Evolutionary conservation across 73 alveolate genomes (phyloP).

Genomic region (Symbiodinium natans): DNA sequence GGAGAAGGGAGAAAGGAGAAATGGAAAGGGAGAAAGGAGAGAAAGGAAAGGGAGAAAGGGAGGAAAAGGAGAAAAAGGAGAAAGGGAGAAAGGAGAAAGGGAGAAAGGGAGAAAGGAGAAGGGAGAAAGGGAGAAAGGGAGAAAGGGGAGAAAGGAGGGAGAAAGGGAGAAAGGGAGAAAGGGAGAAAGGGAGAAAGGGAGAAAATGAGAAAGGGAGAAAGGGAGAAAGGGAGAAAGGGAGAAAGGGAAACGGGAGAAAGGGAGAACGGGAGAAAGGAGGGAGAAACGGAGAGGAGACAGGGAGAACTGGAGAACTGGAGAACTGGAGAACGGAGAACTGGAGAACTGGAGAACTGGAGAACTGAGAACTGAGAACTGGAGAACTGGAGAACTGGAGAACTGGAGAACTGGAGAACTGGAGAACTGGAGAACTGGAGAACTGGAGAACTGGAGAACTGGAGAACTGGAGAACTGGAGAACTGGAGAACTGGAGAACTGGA

Average conservation of each 20-base stretch:
- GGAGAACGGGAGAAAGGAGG: no score
- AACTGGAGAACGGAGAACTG: no score
- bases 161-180: background rate
- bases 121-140: background rate
- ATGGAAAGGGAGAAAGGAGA: background rate
- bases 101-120: background rate
- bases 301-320: no score
- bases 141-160: background rate
- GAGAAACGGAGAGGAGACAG: background rate
- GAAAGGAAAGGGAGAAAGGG: background rate
- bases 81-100: background rate
- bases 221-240: background rate
- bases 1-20: background rate
- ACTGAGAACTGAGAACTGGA: no score
- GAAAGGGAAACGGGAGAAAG: background rate
- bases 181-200: background rate
- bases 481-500: no score
- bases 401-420: no score
- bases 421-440: no score
- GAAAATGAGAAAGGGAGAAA: background rate
- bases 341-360: no score
- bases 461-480: no score
- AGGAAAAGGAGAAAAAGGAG: background rate
- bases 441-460: no score
- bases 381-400: no score